phyloP scores from a whole-genome alignment of 2,329 filamentous ascomycete genomes.

The Apiospora malaysiana region DNA sequence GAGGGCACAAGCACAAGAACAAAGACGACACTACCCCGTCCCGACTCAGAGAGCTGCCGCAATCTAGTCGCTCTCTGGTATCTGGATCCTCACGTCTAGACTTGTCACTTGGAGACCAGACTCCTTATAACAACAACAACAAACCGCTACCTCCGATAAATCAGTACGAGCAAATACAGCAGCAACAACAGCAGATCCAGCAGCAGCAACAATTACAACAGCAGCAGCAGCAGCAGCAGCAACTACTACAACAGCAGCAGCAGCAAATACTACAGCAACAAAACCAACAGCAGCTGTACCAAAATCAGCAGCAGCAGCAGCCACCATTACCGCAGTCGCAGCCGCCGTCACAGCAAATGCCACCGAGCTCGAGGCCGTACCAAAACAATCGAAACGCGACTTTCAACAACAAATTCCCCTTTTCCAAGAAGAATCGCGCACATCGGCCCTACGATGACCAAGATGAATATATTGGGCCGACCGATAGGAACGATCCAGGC shows the following conservation, averaged over 20 bases:
- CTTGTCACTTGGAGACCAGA: slow-evolving; percentile 46
- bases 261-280: not conserved
- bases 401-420: slow-evolving; percentile 68
- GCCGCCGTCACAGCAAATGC: not conserved
- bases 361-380: slow-evolving; percentile 10
- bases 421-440: slow-evolving; percentile 61
- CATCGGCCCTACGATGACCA: slow-evolving; percentile 55
- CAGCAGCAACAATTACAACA: not conserved
- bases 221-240: not conserved
- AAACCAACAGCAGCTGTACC: not conserved
- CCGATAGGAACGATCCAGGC: slow-evolving; percentile 63
- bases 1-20: slow-evolving; percentile 59
- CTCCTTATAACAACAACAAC: slow-evolving; percentile 44
- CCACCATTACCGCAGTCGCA: not conserved
- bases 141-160: slow-evolving; percentile 40
- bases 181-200: slow-evolving; percentile 24
- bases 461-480: slow-evolving; percentile 66
- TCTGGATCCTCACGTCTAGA: slow-evolving; percentile 57
- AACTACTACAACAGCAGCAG: not conserved
- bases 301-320: not conserved
- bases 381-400: slow-evolving; percentile 49
- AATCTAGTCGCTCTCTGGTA: slow-evolving; percentile 59
- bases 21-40: slow-evolving; percentile 54
- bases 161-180: slow-evolving; percentile 28
- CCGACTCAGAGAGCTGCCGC: slow-evolving; percentile 54